Evolutionary conservation across 106 monocot species (phyloP), one percentile per base, ranked within the genome.

Genomic region (Amphibolis antarctica): DNA sequence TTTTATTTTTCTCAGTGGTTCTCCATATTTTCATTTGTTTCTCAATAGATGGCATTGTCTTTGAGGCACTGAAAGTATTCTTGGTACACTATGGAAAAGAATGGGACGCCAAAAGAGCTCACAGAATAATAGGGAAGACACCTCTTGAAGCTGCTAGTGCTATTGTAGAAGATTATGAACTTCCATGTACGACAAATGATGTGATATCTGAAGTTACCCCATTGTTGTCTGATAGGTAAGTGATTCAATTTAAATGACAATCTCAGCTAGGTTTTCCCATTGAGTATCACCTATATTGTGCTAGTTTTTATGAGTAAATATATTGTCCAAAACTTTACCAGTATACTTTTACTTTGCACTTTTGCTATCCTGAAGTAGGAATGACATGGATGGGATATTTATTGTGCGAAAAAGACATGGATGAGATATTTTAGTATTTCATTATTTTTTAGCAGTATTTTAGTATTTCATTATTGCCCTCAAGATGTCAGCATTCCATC

Each of bases 51-150:
- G 86, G 81, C 17, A 72, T 96, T 72, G 84, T 89, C 28, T 76
- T 69, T 69, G 80, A 80, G 71, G 77, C 87, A 29, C 15, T 96
- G 66, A 80, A 76, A 78, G 23, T 27, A 66, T 70, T 82, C 25
- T 70, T 96, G 60, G 74, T 59, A 0, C 82, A 76, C 55, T 82
- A 82, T 70, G 90, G 90, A 12, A 96, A 87, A 68, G 69, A 75
- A 61, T 96, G 96, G 96, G 81, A 96, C 68, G 55, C 49, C 69
- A 81, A 73, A 63, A 60, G 28, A 44, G 69, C 70, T 59, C 68
- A 82, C 26, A 84, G 63, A 67, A 76, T 90, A 66, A 76, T 96
- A 28, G 96, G 90, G 44, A 89, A 80, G 70, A 85, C 96, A 23
- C 86, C 90, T 49, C 20, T 71, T 10, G 90, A 96, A 75, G 96